phyloP scores from a whole-genome alignment of 106 monocot species.

The Ottelia alismoides region DNA sequence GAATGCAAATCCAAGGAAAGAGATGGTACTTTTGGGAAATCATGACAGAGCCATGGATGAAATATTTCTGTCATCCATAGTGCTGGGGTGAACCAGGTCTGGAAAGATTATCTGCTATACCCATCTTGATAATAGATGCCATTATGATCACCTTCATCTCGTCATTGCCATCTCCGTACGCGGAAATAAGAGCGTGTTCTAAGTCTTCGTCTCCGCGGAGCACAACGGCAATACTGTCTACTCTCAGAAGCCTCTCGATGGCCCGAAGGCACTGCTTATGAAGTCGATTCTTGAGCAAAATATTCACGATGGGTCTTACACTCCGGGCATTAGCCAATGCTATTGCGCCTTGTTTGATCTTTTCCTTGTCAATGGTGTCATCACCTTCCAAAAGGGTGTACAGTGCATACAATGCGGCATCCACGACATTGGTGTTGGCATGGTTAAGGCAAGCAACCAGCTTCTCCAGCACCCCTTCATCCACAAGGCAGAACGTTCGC shows the following conservation, averaged over 20 bases:
- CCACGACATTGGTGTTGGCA: conserved; percentile 10
- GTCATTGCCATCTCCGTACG: no score
- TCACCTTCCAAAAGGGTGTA: conserved; percentile 16
- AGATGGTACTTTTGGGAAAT: no score
- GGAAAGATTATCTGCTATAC: no score
- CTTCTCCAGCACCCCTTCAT: conserved; percentile 61
- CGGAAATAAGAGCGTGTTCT: no score
- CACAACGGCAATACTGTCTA: conserved; percentile 50
- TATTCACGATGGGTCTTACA: conserved; percentile 43
- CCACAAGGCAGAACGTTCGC: conserved; percentile 73
- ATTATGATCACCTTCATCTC: no score
- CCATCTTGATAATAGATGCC: no score
- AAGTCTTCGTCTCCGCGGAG: conserved; percentile 47
- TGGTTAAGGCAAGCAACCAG: conserved; percentile 42
- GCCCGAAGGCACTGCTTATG: conserved; percentile 72
- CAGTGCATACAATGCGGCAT: conserved; percentile 12
- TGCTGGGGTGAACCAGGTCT: no score
- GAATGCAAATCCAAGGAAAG: no score
- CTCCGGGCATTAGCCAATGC: conserved; percentile 50
- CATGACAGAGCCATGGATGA: no score
- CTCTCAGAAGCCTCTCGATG: conserved; percentile 79
- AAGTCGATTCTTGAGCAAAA: conserved; percentile 47
- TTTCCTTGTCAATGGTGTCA: conserved; percentile 23
- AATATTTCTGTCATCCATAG: no score
- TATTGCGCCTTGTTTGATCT: conserved; percentile 24